A percentile compares a stretch with the other conserved stretches of the same genome.
Evolutionary conservation across 2,329 filamentous ascomycete species (phyloP).

Genomic region (Colletotrichum magnum): DNA sequence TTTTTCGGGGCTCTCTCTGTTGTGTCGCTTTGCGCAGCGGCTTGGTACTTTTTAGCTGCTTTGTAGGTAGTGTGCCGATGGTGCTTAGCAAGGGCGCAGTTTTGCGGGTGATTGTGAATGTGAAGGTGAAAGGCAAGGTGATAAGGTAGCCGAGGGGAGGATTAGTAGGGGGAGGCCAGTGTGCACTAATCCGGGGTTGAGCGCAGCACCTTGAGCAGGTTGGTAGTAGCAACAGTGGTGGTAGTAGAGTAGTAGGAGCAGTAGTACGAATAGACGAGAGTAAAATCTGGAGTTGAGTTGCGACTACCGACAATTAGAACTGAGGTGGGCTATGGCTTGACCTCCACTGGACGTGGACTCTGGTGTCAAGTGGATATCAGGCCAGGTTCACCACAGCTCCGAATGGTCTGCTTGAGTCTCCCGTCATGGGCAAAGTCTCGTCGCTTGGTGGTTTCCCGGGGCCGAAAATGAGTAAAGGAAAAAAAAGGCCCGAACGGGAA

Average conservation of each 20-base stretch:
- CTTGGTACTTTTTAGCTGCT: slow-evolving; percentile 2
- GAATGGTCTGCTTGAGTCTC: too few relatives aligned
- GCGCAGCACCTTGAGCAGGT: too few relatives aligned
- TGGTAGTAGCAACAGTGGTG: too few relatives aligned
- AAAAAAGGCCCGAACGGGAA: slow-evolving; percentile 38
- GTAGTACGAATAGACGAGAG: too few relatives aligned
- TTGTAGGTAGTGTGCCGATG: slow-evolving; percentile 12
- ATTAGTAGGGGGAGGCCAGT: too few relatives aligned
- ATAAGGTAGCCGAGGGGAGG: too few relatives aligned
- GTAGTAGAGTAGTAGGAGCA: too few relatives aligned
- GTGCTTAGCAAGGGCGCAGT: background rate
- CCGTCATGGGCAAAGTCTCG: slow-evolving; percentile 1
- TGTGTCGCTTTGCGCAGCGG: slow-evolving; percentile 18
- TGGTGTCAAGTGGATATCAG: background rate
- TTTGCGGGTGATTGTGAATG: too few relatives aligned
- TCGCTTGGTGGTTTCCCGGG: slow-evolving; percentile 29
- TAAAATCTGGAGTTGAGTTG: background rate
- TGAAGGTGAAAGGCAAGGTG: too few relatives aligned
- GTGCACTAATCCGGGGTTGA: too few relatives aligned
- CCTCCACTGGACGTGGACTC: too few relatives aligned
- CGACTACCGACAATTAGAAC: slow-evolving; percentile 2
- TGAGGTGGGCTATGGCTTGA: background rate
- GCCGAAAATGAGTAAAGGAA: slow-evolving; percentile 10
- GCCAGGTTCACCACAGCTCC: too few relatives aligned
- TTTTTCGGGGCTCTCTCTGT: background rate